These are phyloP conservation scores for Coprinopsis cinerea DNA, from an alignment of 768 basidiomycete genomes.

Conservation along the genomic window DNA sequence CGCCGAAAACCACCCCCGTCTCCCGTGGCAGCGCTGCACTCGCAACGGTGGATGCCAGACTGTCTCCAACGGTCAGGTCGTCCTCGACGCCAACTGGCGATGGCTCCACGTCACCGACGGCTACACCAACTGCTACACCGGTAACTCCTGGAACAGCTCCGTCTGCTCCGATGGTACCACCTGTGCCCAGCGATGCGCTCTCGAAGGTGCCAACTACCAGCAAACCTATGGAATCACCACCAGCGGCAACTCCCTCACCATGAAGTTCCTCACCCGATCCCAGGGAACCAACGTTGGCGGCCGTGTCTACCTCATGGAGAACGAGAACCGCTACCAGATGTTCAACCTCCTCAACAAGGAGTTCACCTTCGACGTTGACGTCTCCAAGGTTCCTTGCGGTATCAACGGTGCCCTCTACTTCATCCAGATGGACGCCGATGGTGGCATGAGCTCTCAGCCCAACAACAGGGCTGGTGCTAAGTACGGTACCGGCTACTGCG, in stretches of 20 bases:
- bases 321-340: constrained; percentile 36
- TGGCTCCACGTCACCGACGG: constrained; percentile 36
- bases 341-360: constrained; percentile 52
- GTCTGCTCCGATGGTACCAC: constrained; percentile 43
- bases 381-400: constrained; percentile 51
- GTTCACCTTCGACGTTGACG: constrained; percentile 56
- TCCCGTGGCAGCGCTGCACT: constrained; percentile 36
- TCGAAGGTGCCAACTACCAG: constrained; percentile 42
- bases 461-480: constrained; percentile 49
- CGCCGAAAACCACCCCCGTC: constrained; percentile 39
- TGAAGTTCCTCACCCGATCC: constrained; percentile 38
- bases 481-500: constrained; percentile 64
- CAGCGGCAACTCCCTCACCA: constrained; percentile 36
- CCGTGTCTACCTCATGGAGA: constrained; percentile 42
- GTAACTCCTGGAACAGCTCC: constrained; percentile 46
- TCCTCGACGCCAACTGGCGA: constrained; percentile 47
- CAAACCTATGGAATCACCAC: constrained; percentile 49
- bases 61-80: constrained; percentile 20
- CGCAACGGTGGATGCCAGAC: constrained; percentile 31
- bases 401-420: constrained; percentile 62
- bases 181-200: constrained; percentile 39
- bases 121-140: constrained; percentile 41
- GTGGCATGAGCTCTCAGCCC: constrained; percentile 40
- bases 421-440: constrained; percentile 54
- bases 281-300: constrained; percentile 31